Conservation (phyloP, 306 rosid species). For the Lotus japonicus region DNA sequence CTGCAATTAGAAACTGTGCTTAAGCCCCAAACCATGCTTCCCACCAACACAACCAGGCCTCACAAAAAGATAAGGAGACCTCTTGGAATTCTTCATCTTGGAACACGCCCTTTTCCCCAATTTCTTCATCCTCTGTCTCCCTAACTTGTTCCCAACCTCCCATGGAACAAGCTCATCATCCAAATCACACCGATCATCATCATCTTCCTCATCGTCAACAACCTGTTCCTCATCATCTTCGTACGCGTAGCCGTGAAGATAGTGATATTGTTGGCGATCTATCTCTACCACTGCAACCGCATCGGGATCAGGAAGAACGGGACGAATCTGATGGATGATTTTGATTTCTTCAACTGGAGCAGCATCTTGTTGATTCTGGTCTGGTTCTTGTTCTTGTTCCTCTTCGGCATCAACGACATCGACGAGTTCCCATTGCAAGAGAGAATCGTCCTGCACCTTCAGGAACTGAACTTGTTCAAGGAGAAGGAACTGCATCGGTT, state of each 20-base stretch:
- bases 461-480: constrained; percentile 42
- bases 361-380: too few relatives aligned
- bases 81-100: constrained; percentile 59
- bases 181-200: constrained; percentile 34
- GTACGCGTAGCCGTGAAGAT: too few relatives aligned
- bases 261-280: too few relatives aligned
- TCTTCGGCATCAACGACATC: constrained; percentile 24
- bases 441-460: constrained; percentile 30
- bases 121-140: constrained; percentile 85
- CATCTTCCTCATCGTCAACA: neutral
- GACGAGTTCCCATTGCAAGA: constrained; percentile 52
- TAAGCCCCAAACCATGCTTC: constrained; percentile 81
- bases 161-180: constrained; percentile 91
- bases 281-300: neutral
- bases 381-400: neutral
- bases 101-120: constrained; percentile 75
- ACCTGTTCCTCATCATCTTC: neutral
- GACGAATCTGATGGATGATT: neutral
- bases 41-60: constrained; percentile 88
- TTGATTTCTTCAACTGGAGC: constrained; percentile 12
- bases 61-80: constrained; percentile 41
- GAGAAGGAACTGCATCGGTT: constrained; percentile 34
- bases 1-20: constrained; percentile 44
- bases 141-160: constrained; percentile 53
- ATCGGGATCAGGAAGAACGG: neutral